Base-by-base conservation (phyloP, 2,329 filamentous ascomycete genomes). In the Geosmithia putterillii region DNA sequence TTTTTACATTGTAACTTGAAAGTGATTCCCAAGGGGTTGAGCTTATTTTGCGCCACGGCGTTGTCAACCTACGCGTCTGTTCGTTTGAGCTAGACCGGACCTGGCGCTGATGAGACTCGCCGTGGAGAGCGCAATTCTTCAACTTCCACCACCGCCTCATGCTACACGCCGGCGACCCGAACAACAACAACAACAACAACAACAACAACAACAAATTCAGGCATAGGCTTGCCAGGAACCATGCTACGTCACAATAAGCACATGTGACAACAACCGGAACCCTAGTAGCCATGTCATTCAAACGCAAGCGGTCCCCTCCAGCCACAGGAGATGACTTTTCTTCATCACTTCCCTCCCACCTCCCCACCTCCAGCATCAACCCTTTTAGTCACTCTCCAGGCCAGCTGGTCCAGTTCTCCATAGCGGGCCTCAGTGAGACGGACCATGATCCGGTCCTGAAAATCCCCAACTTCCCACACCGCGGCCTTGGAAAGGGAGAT, bases 311-410 rank as follows among this genome's bases (percentile, higher is more conserved):
- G 6, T 17, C 38, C 20, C 21, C 21, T 5, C 15, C 37, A 21
- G 20, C 17, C 15, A 14, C 15, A 10, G 20, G 3, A 14, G 17
- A 7, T 4, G 37, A 39, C 21, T 9, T 32, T 32, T 14, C 28
- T 14, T 32, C 28, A 12, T 37, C 38, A 15, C 15, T 37, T 19
- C 38, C 38, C 8, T 35, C 40, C 6, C 34, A 42, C 12, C 38
- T 41, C 18, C 44, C 41, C 2, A 17, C 44, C 14, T 37, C 43
- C 17, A 22, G 46, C 45, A 70, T 73, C 52, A 73, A 76, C 51
- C 72, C 72, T 2, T 63, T 71, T 51, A 77, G 73, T 51, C 69
- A 79, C 49, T 61, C 67, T 2, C 72, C 71, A 0, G 56, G 61
- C 41, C 67, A 70, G 32, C 67, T 77, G 41, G 60, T 56, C 38